phyloP scores from a whole-genome alignment of 768 basidiomycete genomes.

The Chalciporus chontae region DNA sequence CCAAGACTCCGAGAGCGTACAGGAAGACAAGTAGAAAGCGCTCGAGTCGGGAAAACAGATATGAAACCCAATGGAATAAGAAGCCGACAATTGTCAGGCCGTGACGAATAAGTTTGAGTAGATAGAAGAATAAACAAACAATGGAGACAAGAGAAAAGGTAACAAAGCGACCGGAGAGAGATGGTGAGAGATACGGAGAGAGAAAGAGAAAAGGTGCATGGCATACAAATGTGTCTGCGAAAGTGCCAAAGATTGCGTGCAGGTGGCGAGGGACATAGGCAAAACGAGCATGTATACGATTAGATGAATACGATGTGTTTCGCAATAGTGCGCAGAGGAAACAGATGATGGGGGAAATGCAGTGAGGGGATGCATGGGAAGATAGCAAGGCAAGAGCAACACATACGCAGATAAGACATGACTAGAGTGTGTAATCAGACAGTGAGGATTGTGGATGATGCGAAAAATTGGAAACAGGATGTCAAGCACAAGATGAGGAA shows the following conservation, averaged over 20 bases:
- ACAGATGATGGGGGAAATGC: conserved; percentile 20
- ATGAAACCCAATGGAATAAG: conserved; percentile 24
- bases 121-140: conserved; percentile 28
- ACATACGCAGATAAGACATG: conserved; percentile 35
- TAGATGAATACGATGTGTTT: conserved; percentile 35
- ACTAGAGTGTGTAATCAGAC: conserved; percentile 37
- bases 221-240: conserved; percentile 26
- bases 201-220: conserved; percentile 12
- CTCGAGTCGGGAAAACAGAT: conserved; percentile 13
- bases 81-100: conserved; percentile 24
- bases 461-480: conserved; percentile 33
- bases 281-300: conserved; percentile 35
- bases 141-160: conserved; percentile 13
- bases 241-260: conserved; percentile 18
- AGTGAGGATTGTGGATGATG: conserved; percentile 35
- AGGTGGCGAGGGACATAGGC: conserved; percentile 21
- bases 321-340: conserved; percentile 31
- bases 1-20: conserved; percentile 29
- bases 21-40: conserved; percentile 28
- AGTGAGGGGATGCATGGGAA: conserved; percentile 30
- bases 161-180: conserved; percentile 24
- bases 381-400: conserved; percentile 37
- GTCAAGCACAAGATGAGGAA: conserved; percentile 33
- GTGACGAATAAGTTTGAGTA: conserved; percentile 30
- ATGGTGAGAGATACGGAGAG: not conserved